Evolutionary conservation across 2,329 filamentous ascomycete species (phyloP).

Genomic region (Fusarium robinianum): DNA sequence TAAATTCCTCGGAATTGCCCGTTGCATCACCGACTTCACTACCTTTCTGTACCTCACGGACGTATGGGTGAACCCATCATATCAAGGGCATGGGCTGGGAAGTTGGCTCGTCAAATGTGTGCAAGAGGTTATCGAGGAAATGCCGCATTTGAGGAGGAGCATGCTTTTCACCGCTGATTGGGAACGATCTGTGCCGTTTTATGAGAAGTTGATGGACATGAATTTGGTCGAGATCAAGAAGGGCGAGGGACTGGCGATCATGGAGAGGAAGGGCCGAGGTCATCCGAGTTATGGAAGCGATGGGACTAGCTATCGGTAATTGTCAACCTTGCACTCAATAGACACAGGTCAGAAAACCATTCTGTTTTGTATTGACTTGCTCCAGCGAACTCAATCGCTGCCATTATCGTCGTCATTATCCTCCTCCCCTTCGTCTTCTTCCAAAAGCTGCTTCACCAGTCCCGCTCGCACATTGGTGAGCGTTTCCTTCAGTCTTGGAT

Average conservation of each 20-base stretch:
- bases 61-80: conserved; percentile 60
- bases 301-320: conserved; percentile 11
- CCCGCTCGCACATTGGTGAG: too few species aligned
- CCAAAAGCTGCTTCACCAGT: too few species aligned
- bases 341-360: too few species aligned
- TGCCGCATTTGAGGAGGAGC: conserved; percentile 59
- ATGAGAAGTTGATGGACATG: conserved; percentile 40
- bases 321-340: too few species aligned
- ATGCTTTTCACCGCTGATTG: conserved; percentile 53
- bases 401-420: too few species aligned
- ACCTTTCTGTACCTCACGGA: conserved; percentile 68
- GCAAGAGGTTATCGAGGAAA: conserved; percentile 53
- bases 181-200: conserved; percentile 42
- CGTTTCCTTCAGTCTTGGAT: conserved; percentile 17
- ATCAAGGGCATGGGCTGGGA: conserved; percentile 62
- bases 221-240: conserved; percentile 25
- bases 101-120: conserved; percentile 64
- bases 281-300: conserved; percentile 27
- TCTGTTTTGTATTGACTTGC: too few species aligned
- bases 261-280: conserved; percentile 34
- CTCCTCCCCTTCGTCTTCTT: too few species aligned
- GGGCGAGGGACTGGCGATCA: conserved; percentile 35
- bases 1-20: conserved; percentile 39
- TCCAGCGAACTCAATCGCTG: too few species aligned
- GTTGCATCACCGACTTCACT: conserved; percentile 66